Percentiles rank a stretch among this genome's conserved stretches.
Evolutionary conservation across 2,329 filamentous ascomycete species (phyloP).

Genomic region (Exophiala xenobiotica): DNA sequence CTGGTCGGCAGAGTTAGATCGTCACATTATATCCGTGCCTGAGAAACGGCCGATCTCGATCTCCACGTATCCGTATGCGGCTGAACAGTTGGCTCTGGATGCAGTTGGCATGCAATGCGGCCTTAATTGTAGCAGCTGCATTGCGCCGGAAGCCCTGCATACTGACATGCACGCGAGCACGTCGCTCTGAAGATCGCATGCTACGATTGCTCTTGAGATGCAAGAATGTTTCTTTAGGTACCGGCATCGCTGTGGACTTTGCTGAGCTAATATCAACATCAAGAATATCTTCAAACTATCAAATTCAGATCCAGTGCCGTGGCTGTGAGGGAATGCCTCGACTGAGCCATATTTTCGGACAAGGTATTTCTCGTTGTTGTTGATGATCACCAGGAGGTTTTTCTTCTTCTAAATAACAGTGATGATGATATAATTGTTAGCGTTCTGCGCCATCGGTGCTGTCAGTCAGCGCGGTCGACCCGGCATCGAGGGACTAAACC

Average conservation of each 20-base stretch:
- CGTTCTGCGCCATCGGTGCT: neutral
- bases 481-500: neutral
- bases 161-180: constrained; percentile 21
- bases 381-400: too few relatives aligned
- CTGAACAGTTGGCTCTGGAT: neutral
- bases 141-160: constrained; percentile 26
- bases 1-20: neutral
- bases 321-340: too few relatives aligned
- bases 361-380: too few relatives aligned
- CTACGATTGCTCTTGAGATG: neutral
- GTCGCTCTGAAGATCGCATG: constrained; percentile 16
- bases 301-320: too few relatives aligned
- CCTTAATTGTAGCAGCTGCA: constrained; percentile 25
- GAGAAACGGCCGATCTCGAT: neutral
- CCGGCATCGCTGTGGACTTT: too few relatives aligned
- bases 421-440: constrained; percentile 2
- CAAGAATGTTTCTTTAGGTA: too few relatives aligned
- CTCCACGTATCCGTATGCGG: neutral
- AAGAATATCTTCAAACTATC: too few relatives aligned
- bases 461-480: neutral
- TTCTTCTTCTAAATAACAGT: too few relatives aligned
- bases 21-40: neutral
- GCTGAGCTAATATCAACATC: too few relatives aligned
- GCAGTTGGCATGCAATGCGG: constrained; percentile 23
- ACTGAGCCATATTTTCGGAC: too few relatives aligned